Percentiles rank a stretch among this genome's conserved stretches.
phyloP scores from a whole-genome alignment of 2,329 filamentous ascomycete species.

The Pleochaeta shiraiana region DNA sequence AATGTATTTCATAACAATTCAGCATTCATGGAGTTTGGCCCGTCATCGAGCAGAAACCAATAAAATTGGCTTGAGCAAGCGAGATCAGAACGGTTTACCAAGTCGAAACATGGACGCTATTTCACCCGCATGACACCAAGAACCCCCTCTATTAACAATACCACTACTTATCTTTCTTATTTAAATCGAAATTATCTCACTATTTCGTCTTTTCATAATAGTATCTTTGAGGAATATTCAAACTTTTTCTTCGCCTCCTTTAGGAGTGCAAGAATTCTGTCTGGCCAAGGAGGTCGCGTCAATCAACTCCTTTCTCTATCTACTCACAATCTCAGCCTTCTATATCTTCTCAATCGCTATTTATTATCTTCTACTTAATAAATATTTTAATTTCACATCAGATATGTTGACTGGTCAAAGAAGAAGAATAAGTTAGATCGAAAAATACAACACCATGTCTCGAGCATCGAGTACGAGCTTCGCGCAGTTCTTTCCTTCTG shows the following conservation, averaged over 20 bases:
- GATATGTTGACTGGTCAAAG: slow-evolving; percentile 17
- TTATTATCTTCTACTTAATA: not conserved
- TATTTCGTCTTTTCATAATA: too few relatives aligned
- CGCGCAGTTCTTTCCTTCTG: slow-evolving; percentile 69
- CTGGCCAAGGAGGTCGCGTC: not conserved
- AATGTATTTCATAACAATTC: too few relatives aligned
- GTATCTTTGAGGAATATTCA: not conserved
- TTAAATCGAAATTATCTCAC: too few relatives aligned
- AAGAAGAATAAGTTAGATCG: slow-evolving; percentile 16
- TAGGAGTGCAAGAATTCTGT: not conserved
- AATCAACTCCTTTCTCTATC: not conserved
- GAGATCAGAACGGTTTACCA: too few relatives aligned
- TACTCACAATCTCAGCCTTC: not conserved
- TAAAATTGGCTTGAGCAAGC: too few relatives aligned
- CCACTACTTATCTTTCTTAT: too few relatives aligned
- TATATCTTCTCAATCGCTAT: too few relatives aligned
- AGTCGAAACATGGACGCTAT: too few relatives aligned
- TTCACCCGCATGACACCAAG: too few relatives aligned
- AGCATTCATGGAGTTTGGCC: too few relatives aligned
- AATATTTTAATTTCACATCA: slow-evolving; percentile 5
- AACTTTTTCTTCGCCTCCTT: not conserved
- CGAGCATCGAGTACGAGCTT: slow-evolving; percentile 56
- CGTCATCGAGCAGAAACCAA: too few relatives aligned
- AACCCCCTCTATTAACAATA: too few relatives aligned
- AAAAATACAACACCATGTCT: slow-evolving; percentile 40